Conservation (phyloP, 2,329 filamentous ascomycete genomes). For the Penicillium sp. region DNA sequence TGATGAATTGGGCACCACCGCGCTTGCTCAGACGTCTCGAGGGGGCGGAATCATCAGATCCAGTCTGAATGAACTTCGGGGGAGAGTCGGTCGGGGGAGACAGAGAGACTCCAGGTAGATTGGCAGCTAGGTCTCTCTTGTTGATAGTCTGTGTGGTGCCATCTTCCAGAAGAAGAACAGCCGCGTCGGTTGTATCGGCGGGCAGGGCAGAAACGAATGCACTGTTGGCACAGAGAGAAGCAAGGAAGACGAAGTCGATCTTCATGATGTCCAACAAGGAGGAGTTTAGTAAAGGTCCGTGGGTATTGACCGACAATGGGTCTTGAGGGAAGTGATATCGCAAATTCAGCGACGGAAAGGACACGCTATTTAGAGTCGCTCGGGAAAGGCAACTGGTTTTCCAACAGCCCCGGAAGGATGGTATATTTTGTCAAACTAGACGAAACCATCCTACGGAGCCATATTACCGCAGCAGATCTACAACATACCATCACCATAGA, state of each 20-base stretch:
- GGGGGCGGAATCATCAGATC: not conserved
- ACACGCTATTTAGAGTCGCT: not conserved
- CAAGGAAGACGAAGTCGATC: not conserved
- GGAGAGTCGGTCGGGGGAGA: not conserved
- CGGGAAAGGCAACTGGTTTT: not conserved
- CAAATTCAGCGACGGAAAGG: not conserved
- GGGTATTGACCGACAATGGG: not conserved
- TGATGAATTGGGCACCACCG: not conserved
- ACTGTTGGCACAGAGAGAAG: not conserved
- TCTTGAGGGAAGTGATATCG: not conserved
- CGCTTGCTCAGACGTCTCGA: not conserved
- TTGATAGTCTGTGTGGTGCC: not conserved
- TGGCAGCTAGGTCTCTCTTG: not conserved
- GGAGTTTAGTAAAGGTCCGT: not conserved
- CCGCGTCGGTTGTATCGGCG: not conserved
- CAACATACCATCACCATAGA: not conserved
- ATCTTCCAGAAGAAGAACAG: not conserved
- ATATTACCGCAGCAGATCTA: not conserved
- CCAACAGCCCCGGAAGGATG: not conserved
- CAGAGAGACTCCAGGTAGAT: not conserved
- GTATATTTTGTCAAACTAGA: not conserved
- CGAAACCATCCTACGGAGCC: not conserved
- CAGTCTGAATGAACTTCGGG: not conserved
- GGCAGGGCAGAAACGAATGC: not conserved
- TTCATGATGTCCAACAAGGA: not conserved